A percentile compares a stretch with the other conserved stretches of the same genome.
These are phyloP conservation scores for Orychophragmus violaceus DNA, from an alignment of 345 rosid species.

Conservation along the genomic window DNA sequence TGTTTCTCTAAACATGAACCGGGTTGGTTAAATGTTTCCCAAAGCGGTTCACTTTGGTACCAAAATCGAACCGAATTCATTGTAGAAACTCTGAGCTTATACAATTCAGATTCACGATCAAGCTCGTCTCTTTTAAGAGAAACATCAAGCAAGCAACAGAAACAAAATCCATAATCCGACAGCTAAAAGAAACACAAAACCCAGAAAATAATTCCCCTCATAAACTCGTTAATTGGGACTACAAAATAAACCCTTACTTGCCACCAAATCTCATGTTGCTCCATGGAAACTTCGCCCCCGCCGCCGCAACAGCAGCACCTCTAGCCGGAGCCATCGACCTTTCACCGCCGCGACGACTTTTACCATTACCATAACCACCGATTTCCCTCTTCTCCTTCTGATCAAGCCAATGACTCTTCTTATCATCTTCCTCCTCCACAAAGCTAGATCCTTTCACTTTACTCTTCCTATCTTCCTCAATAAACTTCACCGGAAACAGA, in stretches of 20 bases:
- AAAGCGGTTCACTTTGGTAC: no score
- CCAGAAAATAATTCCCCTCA: neutral
- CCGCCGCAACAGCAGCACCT: slow-evolving; percentile 6
- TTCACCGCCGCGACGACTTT: slow-evolving; percentile 16
- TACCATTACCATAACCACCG: slow-evolving; percentile 15
- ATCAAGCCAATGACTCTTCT: slow-evolving; percentile 80
- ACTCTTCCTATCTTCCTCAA: slow-evolving; percentile 64
- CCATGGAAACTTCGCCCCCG: slow-evolving; percentile 66
- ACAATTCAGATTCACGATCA: no score
- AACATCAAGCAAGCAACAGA: neutral
- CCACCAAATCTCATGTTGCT: slow-evolving; percentile 60
- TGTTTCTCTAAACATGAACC: no score
- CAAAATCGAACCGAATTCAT: no score
- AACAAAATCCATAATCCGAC: slow-evolving; percentile 11
- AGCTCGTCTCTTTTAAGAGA: no score
- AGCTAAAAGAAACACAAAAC: slow-evolving; percentile 4
- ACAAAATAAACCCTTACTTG: slow-evolving; percentile 10
- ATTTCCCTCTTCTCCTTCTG: slow-evolving; percentile 35
- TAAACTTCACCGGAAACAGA: slow-evolving; percentile 47
- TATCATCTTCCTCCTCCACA: slow-evolving; percentile 56
- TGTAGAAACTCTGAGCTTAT: no score
- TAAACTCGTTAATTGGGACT: slow-evolving; percentile 10
- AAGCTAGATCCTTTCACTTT: slow-evolving; percentile 51
- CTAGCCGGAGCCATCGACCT: slow-evolving; percentile 13
- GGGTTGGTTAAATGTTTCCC: no score